Conservation (phyloP, 148 eudicot species). For the Camellia sinensis region DNA sequence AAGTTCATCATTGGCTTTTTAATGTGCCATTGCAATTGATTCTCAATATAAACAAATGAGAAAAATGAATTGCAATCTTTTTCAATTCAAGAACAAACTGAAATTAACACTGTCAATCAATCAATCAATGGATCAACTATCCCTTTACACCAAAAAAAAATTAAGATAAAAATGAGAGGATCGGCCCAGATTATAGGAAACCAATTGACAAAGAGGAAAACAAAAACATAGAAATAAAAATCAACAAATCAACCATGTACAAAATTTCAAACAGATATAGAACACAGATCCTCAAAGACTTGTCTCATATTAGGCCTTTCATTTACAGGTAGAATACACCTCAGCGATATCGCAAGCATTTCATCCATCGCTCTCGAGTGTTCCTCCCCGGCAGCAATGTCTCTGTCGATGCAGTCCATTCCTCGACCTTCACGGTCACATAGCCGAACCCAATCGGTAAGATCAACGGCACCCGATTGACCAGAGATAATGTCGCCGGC, state of each 20-base stretch:
- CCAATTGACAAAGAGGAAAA: constrained; percentile 26
- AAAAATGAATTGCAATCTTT: constrained; percentile 25
- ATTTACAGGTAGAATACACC: constrained; percentile 88
- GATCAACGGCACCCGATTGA: constrained; percentile 90
- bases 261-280: constrained; percentile 61
- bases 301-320: constrained; percentile 84
- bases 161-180: constrained; percentile 50
- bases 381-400: constrained; percentile 55
- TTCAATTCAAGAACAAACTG: constrained; percentile 25
- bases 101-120: constrained; percentile 38
- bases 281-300: constrained; percentile 64
- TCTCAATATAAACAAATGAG: background rate
- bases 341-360: constrained; percentile 68
- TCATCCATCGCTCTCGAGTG: constrained; percentile 74
- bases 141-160: constrained; percentile 74
- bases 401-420: constrained; percentile 82
- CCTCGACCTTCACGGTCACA: constrained; percentile 86
- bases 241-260: constrained; percentile 44
- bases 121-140: constrained; percentile 72
- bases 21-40: background rate
- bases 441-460: constrained; percentile 90
- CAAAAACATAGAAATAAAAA: constrained; percentile 21
- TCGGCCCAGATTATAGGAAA: constrained; percentile 46
- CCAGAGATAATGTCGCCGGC: constrained; percentile 97
- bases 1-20: background rate